A percentile compares a stretch with the other conserved stretches of the same genome.
phyloP scores from a whole-genome alignment of 2,329 filamentous ascomycete species.

The Monilinia laxa region DNA sequence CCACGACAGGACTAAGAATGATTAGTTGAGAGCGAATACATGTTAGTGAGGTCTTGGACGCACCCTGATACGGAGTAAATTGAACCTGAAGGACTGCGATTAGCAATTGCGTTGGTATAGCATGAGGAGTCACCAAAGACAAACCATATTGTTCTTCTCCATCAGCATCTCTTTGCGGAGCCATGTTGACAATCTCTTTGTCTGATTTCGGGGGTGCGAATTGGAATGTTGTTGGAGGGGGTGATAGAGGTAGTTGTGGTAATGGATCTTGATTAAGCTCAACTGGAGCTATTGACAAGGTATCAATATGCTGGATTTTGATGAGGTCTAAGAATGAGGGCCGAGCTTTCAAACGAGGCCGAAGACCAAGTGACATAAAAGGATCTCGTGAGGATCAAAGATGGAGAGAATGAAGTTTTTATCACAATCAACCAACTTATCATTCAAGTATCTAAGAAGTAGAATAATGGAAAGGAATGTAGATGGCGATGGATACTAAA shows the following conservation, averaged over 20 bases:
- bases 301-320: conserved; percentile 49
- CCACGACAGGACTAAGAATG: conserved; percentile 76
- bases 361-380: conserved; percentile 40
- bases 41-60: conserved; percentile 28
- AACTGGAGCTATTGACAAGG: conserved; percentile 38
- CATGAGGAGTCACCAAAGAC: conserved; percentile 30
- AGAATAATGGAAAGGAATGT: neutral
- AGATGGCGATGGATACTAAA: neutral
- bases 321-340: conserved; percentile 64
- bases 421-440: neutral
- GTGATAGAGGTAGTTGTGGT: conserved; percentile 46
- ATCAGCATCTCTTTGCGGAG: conserved; percentile 44
- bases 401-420: neutral
- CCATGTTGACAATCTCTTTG: conserved; percentile 41
- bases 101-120: conserved; percentile 28
- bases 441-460: no score
- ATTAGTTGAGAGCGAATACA: conserved; percentile 25
- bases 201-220: conserved; percentile 25
- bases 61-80: conserved; percentile 71
- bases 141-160: conserved; percentile 57
- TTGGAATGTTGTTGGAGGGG: conserved; percentile 36
- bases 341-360: conserved; percentile 57
- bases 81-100: conserved; percentile 46
- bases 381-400: neutral
- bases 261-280: conserved; percentile 41